These are phyloP conservation scores for Ophiocordyceps unilateralis DNA, from an alignment of 2,329 filamentous ascomycete genomes.

Conservation along the genomic window DNA sequence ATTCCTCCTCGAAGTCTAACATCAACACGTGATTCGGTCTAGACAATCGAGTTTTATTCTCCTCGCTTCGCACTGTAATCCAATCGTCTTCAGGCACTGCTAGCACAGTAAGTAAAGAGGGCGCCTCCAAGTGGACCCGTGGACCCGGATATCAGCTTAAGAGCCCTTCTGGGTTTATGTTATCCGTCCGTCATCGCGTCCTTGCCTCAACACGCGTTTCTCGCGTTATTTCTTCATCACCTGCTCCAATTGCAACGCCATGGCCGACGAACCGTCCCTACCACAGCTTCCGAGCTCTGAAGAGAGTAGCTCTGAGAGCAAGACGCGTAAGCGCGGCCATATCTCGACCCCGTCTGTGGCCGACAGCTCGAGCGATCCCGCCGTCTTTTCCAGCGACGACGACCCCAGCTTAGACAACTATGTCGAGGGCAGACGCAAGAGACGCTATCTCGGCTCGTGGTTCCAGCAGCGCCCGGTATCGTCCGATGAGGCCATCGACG, in stretches of 20 bases:
- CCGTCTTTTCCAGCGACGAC: conserved; percentile 56
- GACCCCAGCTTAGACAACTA: conserved; percentile 52
- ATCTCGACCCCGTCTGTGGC: conserved; percentile 9
- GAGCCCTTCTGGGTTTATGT: no score
- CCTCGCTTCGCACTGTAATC: no score
- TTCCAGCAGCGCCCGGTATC: conserved; percentile 41
- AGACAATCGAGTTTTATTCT: no score
- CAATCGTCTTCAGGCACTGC: no score
- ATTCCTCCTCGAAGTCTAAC: no score
- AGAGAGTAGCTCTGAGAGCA: conserved; percentile 22
- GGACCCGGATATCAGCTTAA: not conserved
- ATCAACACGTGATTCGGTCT: no score
- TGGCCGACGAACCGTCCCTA: conserved; percentile 24
- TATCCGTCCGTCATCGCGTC: not conserved
- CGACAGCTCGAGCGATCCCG: conserved; percentile 51
- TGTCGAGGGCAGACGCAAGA: conserved; percentile 34
- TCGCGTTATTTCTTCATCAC: not conserved
- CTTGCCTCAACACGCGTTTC: not conserved
- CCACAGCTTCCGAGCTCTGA: conserved; percentile 20
- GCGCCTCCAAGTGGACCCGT: no score
- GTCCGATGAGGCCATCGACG: conserved; percentile 28
- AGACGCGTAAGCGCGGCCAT: conserved; percentile 18
- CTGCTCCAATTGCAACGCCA: conserved; percentile 4
- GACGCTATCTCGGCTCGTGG: conserved; percentile 52
- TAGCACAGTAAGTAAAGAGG: no score